Evolutionary conservation across 768 basidiomycete genomes (phyloP).

Genomic region (Pulveroboletus sp.): DNA sequence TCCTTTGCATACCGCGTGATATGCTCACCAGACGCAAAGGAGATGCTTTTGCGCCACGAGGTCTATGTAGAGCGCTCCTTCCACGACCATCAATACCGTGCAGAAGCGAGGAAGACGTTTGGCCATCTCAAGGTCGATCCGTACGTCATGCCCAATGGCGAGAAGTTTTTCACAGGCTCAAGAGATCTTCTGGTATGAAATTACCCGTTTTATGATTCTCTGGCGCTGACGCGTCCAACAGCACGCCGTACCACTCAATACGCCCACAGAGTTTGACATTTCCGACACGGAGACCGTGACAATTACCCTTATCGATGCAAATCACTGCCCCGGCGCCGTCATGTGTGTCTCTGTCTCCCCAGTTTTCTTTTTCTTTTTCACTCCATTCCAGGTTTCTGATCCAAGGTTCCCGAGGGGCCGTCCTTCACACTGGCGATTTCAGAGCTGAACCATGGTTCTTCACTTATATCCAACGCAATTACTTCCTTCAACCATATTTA

Average conservation of each 20-base stretch:
- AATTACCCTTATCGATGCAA: conserved; percentile 83
- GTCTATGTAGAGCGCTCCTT: conserved; percentile 61
- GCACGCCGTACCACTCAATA: conserved; percentile 58
- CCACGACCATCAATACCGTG: conserved; percentile 38
- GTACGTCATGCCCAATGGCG: conserved; percentile 43
- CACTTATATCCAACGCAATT: conserved; percentile 61
- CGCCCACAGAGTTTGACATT: conserved; percentile 60
- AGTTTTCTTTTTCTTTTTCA: background rate
- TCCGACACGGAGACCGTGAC: conserved; percentile 54
- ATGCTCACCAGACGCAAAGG: conserved; percentile 81
- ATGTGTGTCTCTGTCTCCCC: conserved; percentile 52
- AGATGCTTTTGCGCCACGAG: conserved; percentile 80
- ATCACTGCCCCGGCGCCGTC: conserved; percentile 92
- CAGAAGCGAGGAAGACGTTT: conserved; percentile 47
- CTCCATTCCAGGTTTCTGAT: conserved; percentile 67
- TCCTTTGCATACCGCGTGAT: conserved; percentile 70
- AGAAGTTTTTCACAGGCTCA: conserved; percentile 45
- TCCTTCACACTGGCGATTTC: conserved; percentile 93
- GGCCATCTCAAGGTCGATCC: conserved; percentile 63
- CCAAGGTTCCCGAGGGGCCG: conserved; percentile 60
- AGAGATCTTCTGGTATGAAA: conserved; percentile 48
- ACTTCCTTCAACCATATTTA: conserved; percentile 69
- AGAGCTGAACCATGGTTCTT: conserved; percentile 84
- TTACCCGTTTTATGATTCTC: background rate
- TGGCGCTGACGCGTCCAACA: conserved; percentile 23